Conservation (phyloP, 2,329 filamentous ascomycete species). For the Pseudogymnoascus sp. region DNA sequence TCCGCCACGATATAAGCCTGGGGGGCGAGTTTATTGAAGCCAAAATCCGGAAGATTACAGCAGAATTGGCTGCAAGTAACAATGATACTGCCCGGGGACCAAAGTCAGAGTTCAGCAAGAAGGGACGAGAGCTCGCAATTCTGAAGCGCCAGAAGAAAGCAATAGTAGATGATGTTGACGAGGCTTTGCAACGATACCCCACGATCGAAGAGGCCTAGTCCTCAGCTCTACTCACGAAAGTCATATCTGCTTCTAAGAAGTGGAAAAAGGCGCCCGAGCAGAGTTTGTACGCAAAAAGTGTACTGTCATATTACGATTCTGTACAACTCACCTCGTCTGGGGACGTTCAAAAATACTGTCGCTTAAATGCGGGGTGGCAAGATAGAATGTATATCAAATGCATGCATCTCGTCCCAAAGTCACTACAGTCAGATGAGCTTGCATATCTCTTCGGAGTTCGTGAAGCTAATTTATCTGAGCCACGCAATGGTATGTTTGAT, state of each 20-base stretch:
- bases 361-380: conserved; percentile 9
- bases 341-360: conserved; percentile 11
- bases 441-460: conserved; percentile 14
- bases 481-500: conserved; percentile 10
- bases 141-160: conserved; percentile 13
- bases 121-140: conserved; percentile 8
- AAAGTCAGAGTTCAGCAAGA: background rate
- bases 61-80: conserved; percentile 6
- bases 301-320: conserved; percentile 10
- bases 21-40: conserved; percentile 9
- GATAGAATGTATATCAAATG: conserved; percentile 2
- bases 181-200: conserved; percentile 9
- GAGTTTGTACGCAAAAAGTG: conserved; percentile 9
- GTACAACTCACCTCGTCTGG: background rate
- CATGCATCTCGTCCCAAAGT: conserved; percentile 12
- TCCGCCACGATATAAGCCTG: background rate
- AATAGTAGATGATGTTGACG: conserved; percentile 12
- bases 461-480: conserved; percentile 10
- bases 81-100: background rate
- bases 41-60: conserved; percentile 9
- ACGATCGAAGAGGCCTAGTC: conserved; percentile 12
- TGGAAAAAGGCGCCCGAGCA: conserved; percentile 9
- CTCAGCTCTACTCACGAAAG: conserved; percentile 12
- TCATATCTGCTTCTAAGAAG: conserved; percentile 10
- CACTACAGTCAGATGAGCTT: conserved; percentile 12